These are phyloP conservation scores for Anaeromyces robustus DNA, from an alignment of 192 early-diverging fungal species.

Conservation along the genomic window DNA sequence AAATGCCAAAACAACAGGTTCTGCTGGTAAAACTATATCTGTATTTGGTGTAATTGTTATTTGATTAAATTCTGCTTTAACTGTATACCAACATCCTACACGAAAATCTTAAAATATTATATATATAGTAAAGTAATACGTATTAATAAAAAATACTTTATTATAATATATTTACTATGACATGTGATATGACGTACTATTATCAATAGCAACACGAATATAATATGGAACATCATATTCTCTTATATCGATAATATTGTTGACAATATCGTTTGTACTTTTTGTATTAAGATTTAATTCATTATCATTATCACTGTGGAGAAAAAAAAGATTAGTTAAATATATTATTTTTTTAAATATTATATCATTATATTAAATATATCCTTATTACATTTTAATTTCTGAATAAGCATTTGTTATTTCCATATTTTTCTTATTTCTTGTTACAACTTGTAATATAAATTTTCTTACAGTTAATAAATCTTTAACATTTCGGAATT, in stretches of 20 bases:
- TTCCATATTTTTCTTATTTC: constrained; percentile 37
- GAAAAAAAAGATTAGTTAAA: too few relatives aligned
- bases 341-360: not conserved
- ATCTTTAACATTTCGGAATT: constrained; percentile 71
- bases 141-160: too few relatives aligned
- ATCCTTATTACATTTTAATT: constrained; percentile 27
- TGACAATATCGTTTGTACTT: constrained; percentile 25
- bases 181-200: constrained; percentile 22
- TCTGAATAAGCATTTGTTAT: constrained; percentile 56
- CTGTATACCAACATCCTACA: constrained; percentile 90
- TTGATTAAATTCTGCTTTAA: constrained; percentile 36
- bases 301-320: not conserved
- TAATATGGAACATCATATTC: constrained; percentile 98
- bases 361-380: not conserved
- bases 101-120: constrained; percentile 47
- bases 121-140: not conserved
- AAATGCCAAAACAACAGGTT: constrained; percentile 86
- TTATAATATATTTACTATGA: not conserved
- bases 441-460: constrained; percentile 46
- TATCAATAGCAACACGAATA: constrained; percentile 83
- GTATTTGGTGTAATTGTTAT: constrained; percentile 45
- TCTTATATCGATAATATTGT: constrained; percentile 75
- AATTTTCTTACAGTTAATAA: constrained; percentile 56
- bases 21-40: constrained; percentile 81
- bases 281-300: constrained; percentile 1